These are phyloP conservation scores for Calonectria honghensis DNA, from an alignment of 2,329 filamentous ascomycete species.

Conservation along the genomic window DNA sequence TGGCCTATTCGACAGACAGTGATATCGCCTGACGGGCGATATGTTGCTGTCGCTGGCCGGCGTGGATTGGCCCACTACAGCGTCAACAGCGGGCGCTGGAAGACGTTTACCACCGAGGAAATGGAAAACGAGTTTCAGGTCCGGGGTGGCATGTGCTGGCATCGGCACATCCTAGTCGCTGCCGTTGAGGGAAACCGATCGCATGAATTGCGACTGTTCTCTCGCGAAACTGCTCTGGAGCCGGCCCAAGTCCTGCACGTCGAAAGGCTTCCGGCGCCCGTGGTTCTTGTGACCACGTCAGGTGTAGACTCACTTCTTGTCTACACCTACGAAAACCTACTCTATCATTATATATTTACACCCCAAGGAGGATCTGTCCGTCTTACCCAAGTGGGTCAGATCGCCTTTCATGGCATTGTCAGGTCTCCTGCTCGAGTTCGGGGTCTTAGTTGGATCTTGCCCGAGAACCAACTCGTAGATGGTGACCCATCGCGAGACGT, in stretches of 20 bases:
- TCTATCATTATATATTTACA: slow-evolving; percentile 95
- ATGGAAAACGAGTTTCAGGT: slow-evolving; percentile 95
- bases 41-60: slow-evolving; percentile 95
- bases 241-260: slow-evolving; percentile 83
- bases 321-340: slow-evolving; percentile 96
- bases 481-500: slow-evolving; percentile 98
- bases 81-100: slow-evolving; percentile 95
- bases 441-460: slow-evolving; percentile 95
- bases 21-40: slow-evolving; percentile 93
- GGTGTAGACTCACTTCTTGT: slow-evolving; percentile 96
- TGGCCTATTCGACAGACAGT: slow-evolving; percentile 94
- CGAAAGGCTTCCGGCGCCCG: slow-evolving; percentile 86
- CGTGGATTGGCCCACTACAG: slow-evolving; percentile 97
- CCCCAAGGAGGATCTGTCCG: slow-evolving; percentile 80
- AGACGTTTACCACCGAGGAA: slow-evolving; percentile 88
- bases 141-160: slow-evolving; percentile 98
- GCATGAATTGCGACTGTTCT: slow-evolving; percentile 94
- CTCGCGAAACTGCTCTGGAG: slow-evolving; percentile 87
- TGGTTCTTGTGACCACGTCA: slow-evolving; percentile 91
- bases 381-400: slow-evolving; percentile 96
- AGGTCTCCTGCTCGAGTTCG: slow-evolving; percentile 93
- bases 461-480: slow-evolving; percentile 90
- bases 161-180: slow-evolving; percentile 94
- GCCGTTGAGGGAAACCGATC: slow-evolving; percentile 90
- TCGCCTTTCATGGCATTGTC: slow-evolving; percentile 97